These are phyloP conservation scores for Retiboletus fuscus DNA, from an alignment of 1,284 basidiomycete species.

Conservation along the genomic window DNA sequence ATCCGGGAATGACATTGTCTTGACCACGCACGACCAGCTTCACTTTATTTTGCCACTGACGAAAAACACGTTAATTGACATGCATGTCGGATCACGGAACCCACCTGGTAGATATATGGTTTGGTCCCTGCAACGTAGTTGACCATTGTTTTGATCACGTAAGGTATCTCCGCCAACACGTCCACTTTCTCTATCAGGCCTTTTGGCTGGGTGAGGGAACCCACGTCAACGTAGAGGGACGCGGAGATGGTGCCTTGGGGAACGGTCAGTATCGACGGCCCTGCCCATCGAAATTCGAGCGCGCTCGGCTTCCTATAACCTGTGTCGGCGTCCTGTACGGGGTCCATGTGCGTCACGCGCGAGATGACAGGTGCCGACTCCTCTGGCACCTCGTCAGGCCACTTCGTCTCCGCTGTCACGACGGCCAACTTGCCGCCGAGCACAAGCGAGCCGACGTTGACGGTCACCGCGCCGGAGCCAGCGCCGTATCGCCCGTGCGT, in stretches of 20 bases:
- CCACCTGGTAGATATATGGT: slow-evolving; percentile 92
- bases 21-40: slow-evolving; percentile 78
- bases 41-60: slow-evolving; percentile 84
- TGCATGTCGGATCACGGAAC: neutral
- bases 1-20: slow-evolving; percentile 59
- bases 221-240: slow-evolving; percentile 68
- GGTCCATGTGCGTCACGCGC: slow-evolving; percentile 74
- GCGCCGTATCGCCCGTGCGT: slow-evolving; percentile 79
- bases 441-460: slow-evolving; percentile 89
- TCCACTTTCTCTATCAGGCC: slow-evolving; percentile 98
- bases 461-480: slow-evolving; percentile 82
- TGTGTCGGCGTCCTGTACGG: slow-evolving; percentile 77
- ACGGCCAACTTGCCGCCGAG: slow-evolving; percentile 80
- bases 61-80: slow-evolving; percentile 6
- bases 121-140: slow-evolving; percentile 93
- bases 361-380: slow-evolving; percentile 68
- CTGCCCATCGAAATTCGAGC: slow-evolving; percentile 85
- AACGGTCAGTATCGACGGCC: slow-evolving; percentile 66
- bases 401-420: slow-evolving; percentile 79
- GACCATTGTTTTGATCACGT: slow-evolving; percentile 88
- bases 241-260: slow-evolving; percentile 69
- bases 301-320: slow-evolving; percentile 83
- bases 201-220: slow-evolving; percentile 63
- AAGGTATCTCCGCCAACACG: slow-evolving; percentile 95
- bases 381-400: slow-evolving; percentile 67